phyloP scores from a whole-genome alignment of 371 early-diverging fungal genomes.

The Mucor saturninus region DNA sequence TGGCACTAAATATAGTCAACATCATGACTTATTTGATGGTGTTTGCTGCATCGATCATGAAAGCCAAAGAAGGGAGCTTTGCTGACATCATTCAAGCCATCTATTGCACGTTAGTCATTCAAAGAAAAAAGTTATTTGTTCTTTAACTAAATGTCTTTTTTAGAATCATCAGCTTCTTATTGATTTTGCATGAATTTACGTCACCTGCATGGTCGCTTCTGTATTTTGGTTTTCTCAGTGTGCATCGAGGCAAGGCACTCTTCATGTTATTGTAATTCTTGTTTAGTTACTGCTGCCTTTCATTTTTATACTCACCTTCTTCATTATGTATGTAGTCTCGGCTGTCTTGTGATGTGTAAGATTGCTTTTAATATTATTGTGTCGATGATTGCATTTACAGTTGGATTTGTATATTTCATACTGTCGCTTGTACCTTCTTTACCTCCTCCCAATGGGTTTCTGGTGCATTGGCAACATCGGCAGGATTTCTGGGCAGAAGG shows the following conservation, averaged over 20 bases:
- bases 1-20: conserved; percentile 35
- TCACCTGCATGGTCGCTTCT: conserved; percentile 27
- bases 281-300: not conserved
- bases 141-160: not conserved
- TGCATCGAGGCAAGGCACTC: conserved; percentile 43
- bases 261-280: conserved; percentile 41
- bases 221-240: conserved; percentile 44
- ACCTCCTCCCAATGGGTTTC: conserved; percentile 38
- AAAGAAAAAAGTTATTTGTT: not conserved
- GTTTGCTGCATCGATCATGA: conserved; percentile 40
- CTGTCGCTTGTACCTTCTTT: conserved; percentile 35
- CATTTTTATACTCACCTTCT: not conserved
- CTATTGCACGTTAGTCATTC: conserved; percentile 39
- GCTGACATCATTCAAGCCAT: conserved; percentile 45
- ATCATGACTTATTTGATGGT: conserved; percentile 34
- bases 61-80: conserved; percentile 36
- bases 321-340: conserved; percentile 29
- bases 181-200: conserved; percentile 35
- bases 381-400: conserved; percentile 36
- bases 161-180: conserved; percentile 33
- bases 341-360: conserved; percentile 43
- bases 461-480: conserved; percentile 41
- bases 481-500: conserved; percentile 48
- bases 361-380: conserved; percentile 43
- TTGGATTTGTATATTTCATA: conserved; percentile 41